These are phyloP conservation scores for Aquanectria penicillioides DNA, from an alignment of 2,329 filamentous ascomycete genomes.

Conservation along the genomic window DNA sequence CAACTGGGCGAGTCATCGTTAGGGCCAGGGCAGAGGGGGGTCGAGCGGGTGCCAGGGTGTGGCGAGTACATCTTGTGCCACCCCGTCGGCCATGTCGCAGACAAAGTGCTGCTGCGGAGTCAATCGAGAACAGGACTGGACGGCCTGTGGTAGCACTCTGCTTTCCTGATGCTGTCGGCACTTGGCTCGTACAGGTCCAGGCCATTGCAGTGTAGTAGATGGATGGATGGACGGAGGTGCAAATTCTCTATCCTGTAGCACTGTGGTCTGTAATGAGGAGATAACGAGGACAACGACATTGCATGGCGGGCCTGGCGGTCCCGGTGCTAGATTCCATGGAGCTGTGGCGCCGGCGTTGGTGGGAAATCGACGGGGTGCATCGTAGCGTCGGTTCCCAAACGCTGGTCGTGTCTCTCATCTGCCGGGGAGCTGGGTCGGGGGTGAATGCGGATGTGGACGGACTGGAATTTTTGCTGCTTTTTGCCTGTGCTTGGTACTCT, in stretches of 20 bases:
- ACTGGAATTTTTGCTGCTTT: slow-evolving; percentile 8
- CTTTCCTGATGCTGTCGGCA: background rate
- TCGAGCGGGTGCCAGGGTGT: slow-evolving; percentile 35
- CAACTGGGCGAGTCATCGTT: slow-evolving; percentile 2
- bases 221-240: no score
- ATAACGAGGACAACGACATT: no score
- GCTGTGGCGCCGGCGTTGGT: slow-evolving; percentile 18
- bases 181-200: background rate
- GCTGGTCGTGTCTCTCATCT: slow-evolving; percentile 39
- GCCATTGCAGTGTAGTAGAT: no score
- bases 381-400: slow-evolving; percentile 39
- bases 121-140: background rate
- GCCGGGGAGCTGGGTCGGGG: slow-evolving; percentile 31
- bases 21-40: background rate
- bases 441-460: background rate
- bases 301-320: no score
- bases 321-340: background rate
- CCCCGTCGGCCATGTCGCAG: slow-evolving; percentile 23
- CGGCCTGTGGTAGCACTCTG: background rate
- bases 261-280: no score
- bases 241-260: no score
- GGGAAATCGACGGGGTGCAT: slow-evolving; percentile 26
- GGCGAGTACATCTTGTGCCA: slow-evolving; percentile 34
- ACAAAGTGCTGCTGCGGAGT: slow-evolving; percentile 23
- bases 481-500: slow-evolving; percentile 5